Evolutionary conservation across 1,139 yeast genomes (phyloP).

Genomic region (Nakaseomyces delphensis): DNA sequence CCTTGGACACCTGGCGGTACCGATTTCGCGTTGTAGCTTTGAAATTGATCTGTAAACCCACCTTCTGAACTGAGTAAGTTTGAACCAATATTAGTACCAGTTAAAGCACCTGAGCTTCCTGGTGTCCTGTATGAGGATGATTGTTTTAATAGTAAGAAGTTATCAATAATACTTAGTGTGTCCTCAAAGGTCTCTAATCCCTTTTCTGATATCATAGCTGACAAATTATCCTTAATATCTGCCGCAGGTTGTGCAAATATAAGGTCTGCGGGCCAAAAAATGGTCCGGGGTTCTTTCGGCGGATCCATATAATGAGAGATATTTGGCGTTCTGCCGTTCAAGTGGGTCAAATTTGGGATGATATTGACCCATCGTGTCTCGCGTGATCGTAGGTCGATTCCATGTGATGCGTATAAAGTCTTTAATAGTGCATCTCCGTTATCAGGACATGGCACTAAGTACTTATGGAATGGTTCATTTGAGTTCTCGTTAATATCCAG

Average conservation of each 20-base stretch:
- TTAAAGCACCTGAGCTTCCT: slow-evolving; percentile 21
- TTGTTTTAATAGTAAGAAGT: slow-evolving; percentile 33
- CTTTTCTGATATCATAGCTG: slow-evolving; percentile 1
- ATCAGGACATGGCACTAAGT: slow-evolving; percentile 44
- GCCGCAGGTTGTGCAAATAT: slow-evolving; percentile 45
- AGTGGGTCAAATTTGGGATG: slow-evolving; percentile 57
- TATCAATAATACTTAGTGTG: slow-evolving; percentile 33
- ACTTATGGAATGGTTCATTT: slow-evolving; percentile 29
- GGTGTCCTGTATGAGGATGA: slow-evolving; percentile 34
- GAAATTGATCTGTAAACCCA: slow-evolving; percentile 29
- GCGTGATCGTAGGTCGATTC: slow-evolving; percentile 32
- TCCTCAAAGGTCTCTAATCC: slow-evolving; percentile 21
- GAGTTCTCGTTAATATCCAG: slow-evolving; percentile 1
- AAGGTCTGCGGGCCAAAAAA: slow-evolving; percentile 64
- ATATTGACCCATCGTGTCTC: slow-evolving; percentile 50
- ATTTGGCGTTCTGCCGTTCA: slow-evolving; percentile 60
- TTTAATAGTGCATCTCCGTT: slow-evolving; percentile 42
- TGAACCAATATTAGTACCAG: slow-evolving; percentile 20
- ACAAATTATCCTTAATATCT: slow-evolving; percentile 7
- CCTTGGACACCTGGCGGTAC: slow-evolving; percentile 13
- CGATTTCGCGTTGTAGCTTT: slow-evolving; percentile 20
- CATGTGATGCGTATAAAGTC: slow-evolving; percentile 47
- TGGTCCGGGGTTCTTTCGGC: slow-evolving; percentile 47
- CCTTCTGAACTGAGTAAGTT: slow-evolving; percentile 30
- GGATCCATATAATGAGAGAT: slow-evolving; percentile 47